These are phyloP conservation scores for Ambrosia hybrid DNA, from an alignment of 140 eudicot genomes.

Conservation along the genomic window DNA sequence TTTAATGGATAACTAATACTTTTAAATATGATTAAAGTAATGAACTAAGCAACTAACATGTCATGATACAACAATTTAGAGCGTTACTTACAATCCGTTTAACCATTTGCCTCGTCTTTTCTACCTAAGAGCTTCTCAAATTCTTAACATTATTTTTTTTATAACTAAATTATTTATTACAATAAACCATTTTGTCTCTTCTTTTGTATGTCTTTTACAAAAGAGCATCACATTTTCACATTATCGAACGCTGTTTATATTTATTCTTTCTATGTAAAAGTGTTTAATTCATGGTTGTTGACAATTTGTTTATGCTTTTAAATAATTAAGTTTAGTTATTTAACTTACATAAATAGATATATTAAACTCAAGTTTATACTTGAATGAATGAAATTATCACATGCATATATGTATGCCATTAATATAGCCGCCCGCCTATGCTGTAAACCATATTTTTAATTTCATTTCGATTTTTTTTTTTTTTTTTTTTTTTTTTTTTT, in stretches of 20 bases:
- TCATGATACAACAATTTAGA: background rate
- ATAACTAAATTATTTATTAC: too few species aligned
- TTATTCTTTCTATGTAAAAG: too few species aligned
- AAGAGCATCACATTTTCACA: too few species aligned
- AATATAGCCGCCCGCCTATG: background rate
- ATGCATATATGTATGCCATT: background rate
- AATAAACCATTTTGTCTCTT: too few species aligned
- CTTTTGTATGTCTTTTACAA: too few species aligned
- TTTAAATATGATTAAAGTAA: background rate
- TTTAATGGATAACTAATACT: background rate
- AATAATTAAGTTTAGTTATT: background rate
- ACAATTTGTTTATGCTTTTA: too few species aligned
- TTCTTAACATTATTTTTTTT: too few species aligned
- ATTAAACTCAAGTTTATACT: background rate
- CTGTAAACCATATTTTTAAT: too few species aligned
- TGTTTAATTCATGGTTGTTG: too few species aligned
- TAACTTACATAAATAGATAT: too few species aligned
- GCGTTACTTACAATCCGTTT: background rate
- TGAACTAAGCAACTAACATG: background rate
- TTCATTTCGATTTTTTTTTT: too few species aligned
- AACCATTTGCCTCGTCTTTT: background rate
- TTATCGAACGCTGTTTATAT: too few species aligned
- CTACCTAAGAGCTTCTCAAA: background rate
- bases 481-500: background rate
- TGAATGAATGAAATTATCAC: background rate